phyloP scores from a whole-genome alignment of 2,329 filamentous ascomycete genomes.

The Sporothrix schenckii region DNA sequence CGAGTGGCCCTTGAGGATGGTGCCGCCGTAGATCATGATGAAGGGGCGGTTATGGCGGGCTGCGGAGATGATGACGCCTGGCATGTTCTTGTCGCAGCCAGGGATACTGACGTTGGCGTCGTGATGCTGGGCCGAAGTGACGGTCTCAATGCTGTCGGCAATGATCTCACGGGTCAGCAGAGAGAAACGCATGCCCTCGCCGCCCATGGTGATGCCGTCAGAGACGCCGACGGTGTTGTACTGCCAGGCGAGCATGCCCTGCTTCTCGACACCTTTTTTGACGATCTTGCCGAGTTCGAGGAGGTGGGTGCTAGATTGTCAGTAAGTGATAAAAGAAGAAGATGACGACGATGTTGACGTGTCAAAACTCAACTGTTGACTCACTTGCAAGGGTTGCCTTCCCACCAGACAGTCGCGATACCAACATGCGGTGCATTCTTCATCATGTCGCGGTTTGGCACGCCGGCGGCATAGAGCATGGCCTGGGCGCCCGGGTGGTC shows the following conservation, averaged over 20 bases:
- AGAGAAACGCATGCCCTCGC: conserved; percentile 92
- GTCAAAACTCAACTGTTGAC: conserved; percentile 41
- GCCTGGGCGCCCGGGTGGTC: conserved; percentile 93
- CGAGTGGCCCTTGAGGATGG: conserved; percentile 85
- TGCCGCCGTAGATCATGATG: conserved; percentile 93
- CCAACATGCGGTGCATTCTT: conserved; percentile 89
- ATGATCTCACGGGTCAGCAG: conserved; percentile 90
- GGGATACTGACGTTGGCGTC: conserved; percentile 93
- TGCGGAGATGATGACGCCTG: conserved; percentile 86
- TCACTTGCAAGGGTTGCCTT: conserved; percentile 94
- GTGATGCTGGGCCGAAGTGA: conserved; percentile 88
- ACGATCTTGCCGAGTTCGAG: conserved; percentile 85
- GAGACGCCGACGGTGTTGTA: conserved; percentile 89
- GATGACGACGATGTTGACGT: not conserved
- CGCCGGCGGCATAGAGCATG: conserved; percentile 92
- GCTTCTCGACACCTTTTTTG: conserved; percentile 76
- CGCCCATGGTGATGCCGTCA: conserved; percentile 94
- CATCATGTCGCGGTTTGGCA: conserved; percentile 81
- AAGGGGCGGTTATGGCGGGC: conserved; percentile 89
- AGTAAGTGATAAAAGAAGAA: not conserved
- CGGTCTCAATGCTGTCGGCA: conserved; percentile 89
- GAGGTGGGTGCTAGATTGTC: conserved; percentile 45
- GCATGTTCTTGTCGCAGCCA: conserved; percentile 98
- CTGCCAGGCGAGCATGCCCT: conserved; percentile 91
- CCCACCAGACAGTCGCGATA: conserved; percentile 93